Evolutionary conservation across 257 asterid species (phyloP).

Genomic region (Solanum medicagineum): DNA sequence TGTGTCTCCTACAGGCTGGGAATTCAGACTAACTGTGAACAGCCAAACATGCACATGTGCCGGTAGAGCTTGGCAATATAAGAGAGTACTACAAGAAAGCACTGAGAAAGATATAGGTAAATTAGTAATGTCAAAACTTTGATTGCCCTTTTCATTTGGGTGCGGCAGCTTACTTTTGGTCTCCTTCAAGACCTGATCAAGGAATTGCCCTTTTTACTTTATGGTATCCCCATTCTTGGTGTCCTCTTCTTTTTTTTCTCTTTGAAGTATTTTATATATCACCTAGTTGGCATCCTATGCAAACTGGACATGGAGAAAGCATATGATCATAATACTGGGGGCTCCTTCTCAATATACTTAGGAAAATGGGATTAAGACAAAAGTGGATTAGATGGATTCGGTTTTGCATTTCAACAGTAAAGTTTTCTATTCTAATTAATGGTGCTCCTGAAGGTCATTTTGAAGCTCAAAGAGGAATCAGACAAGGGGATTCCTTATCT

Average conservation of each 20-base stretch:
- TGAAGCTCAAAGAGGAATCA: too few species aligned
- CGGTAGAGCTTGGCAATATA: neutral
- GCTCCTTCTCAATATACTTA: too few species aligned
- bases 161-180: neutral
- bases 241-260: neutral
- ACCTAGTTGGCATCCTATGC: neutral
- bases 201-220: neutral
- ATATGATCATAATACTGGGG: too few species aligned
- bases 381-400: too few species aligned
- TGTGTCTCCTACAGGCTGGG: neutral
- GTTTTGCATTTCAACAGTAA: too few species aligned
- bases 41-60: neutral
- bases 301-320: too few species aligned
- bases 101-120: neutral
- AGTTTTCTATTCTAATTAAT: too few species aligned
- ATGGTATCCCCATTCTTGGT: neutral
- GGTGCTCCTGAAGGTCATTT: too few species aligned
- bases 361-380: too few species aligned
- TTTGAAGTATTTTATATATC: neutral
- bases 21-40: neutral
- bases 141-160: neutral
- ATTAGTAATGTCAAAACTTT: neutral
- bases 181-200: neutral
- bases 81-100: neutral
- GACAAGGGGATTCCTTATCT: too few species aligned